Percentiles rank a stretch among this genome's conserved stretches.
phyloP scores from a whole-genome alignment of 2,329 filamentous ascomycete genomes.

The Trichoderma sp. region DNA sequence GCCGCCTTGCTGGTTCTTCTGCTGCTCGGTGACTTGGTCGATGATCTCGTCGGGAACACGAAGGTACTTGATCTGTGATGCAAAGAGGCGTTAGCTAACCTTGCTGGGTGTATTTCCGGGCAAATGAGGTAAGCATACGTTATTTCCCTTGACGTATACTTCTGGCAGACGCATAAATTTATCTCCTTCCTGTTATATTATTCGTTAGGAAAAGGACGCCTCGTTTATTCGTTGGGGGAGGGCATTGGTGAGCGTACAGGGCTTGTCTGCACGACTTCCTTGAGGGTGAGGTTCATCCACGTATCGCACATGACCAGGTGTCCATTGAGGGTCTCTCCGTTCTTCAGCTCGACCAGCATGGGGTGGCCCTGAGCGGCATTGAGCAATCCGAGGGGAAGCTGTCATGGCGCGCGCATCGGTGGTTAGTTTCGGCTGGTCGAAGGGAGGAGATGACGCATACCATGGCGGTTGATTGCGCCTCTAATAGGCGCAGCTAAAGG shows the following conservation, averaged over 20 bases:
- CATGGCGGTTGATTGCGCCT: constrained; percentile 21
- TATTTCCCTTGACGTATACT: constrained; percentile 96
- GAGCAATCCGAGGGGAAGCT: constrained; percentile 78
- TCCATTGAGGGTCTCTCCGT: constrained; percentile 95
- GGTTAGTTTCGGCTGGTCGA: constrained; percentile 25
- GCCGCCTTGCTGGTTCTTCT: constrained; percentile 66
- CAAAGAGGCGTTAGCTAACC: background rate
- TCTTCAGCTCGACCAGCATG: constrained; percentile 97
- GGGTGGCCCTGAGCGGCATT: constrained; percentile 96
- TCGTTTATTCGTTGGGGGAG: background rate
- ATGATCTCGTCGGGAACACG: constrained; percentile 96
- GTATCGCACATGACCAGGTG: constrained; percentile 96
- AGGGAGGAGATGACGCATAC: background rate
- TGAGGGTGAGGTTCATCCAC: constrained; percentile 98
- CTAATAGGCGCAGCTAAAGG: background rate
- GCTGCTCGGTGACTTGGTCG: constrained; percentile 89
- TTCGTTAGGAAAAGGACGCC: background rate
- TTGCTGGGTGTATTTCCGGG: background rate
- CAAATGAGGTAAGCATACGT: constrained; percentile 59
- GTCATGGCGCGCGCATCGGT: constrained; percentile 29
- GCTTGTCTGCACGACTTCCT: constrained; percentile 95
- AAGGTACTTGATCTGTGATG: constrained; percentile 90
- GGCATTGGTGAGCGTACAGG: constrained; percentile 54
- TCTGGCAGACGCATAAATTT: constrained; percentile 91
- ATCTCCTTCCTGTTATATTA: constrained; percentile 69